Conservation (phyloP, 75 land plant genomes). For the Selaginella tamariscina region DNA sequence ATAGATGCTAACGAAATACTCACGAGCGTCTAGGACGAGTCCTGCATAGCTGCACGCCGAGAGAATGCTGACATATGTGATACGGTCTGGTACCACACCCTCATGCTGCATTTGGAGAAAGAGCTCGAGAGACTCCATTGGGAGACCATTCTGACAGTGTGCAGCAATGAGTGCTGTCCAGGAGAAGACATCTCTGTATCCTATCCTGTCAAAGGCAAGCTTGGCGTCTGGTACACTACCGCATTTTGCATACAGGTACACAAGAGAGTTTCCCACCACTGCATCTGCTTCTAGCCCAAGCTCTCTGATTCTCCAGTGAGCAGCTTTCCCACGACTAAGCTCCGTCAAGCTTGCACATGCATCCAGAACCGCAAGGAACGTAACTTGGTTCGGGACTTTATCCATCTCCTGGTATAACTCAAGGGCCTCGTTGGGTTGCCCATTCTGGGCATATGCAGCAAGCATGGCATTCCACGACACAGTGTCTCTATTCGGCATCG, state of each 20-base stretch:
- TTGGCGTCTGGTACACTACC: constrained; percentile 7
- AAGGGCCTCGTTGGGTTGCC: constrained; percentile 26
- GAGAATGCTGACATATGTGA: constrained; percentile 14
- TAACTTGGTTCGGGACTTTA: background rate
- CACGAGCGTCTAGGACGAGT: background rate
- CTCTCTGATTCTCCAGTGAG: background rate
- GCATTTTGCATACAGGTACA: constrained; percentile 26
- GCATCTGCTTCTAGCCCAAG: background rate
- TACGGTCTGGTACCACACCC: constrained; percentile 3
- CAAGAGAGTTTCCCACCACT: constrained; percentile 20
- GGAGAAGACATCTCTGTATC: constrained; percentile 19
- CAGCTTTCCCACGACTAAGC: background rate
- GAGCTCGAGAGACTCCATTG: constrained; percentile 11
- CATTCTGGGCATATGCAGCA: constrained; percentile 35
- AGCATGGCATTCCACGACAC: constrained; percentile 72
- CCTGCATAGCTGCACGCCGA: constrained; percentile 17
- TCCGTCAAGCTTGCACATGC: background rate
- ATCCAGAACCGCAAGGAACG: background rate
- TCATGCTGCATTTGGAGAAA: constrained; percentile 13
- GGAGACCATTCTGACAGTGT: constrained; percentile 17
- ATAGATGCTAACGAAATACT: constrained; percentile 10
- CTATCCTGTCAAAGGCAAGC: constrained; percentile 17
- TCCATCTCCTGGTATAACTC: constrained; percentile 40
- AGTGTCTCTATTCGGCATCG: constrained; percentile 27
- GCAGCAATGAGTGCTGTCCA: constrained; percentile 22